Evolutionary conservation across 352 stramenopile genomes (phyloP), one percentile per base, ranked within the genome.

Genomic region (Labyrinthula sp.): DNA sequence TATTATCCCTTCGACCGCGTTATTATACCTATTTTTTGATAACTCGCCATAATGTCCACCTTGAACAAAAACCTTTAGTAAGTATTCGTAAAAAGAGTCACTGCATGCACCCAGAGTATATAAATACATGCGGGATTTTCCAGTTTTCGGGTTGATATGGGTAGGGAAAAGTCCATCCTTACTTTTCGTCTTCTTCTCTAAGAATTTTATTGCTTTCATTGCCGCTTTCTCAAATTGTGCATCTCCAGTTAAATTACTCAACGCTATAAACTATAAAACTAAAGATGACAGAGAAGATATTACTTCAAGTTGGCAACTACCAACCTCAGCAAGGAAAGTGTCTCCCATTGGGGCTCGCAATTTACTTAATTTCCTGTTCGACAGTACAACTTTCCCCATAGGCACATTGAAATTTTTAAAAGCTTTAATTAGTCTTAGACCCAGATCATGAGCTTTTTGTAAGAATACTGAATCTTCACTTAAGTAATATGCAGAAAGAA

Each of bases 401-500:
- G 7, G 27, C 28, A 25, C n/a, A 38, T 5, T 22, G 6, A 38
- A 14, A 35, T 14, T 18, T 20, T 2, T 26, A 54, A 14, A 31
- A 49, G 5, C 23, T 38, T 5, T 23, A 10, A 20, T 28, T 9
- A 1, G 35, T 69, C 57, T 22, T 9, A 9, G 39, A 33, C 25
- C 18, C 14, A 40, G 18, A 54, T 14, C 5, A 8, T 12, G 47
- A 5, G 77, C 56, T 1, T 41, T 76, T n/a, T 66, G 29, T 45
- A 73, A 72, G 46, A 85, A 85, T 14, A 81, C 50, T 2, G 36
- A 43, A 56, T 88, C 73, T 0, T 50, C 33, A 17, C 80, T 79
- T 2, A 93, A 63, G 29, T 85, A 73, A 61, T 89, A 95, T 0
- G 88, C 88, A 25, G 77, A 79, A 6, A 99, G 68, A 2, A 99